Evolutionary conservation across 257 asterid genomes (phyloP), one percentile per base, ranked within the genome.

Genomic region (Capsicum rhomboideum): DNA sequence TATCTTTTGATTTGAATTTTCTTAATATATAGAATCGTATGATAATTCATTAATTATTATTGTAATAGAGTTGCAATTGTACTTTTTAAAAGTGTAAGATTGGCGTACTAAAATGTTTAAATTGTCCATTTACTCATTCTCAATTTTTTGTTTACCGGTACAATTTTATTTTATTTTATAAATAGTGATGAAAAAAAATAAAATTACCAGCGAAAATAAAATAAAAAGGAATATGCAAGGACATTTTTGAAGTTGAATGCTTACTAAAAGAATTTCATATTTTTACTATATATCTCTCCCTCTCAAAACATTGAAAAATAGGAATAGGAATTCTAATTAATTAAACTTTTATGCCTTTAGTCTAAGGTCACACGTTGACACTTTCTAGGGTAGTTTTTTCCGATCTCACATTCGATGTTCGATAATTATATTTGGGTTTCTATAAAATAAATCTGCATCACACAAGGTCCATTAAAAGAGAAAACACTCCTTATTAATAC

Each of bases 371-470:
- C n/a, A 34, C 21, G 17, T 17, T 67, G 77, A 31, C 37, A 1
- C 4, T 31, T 31, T 31, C 37, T 31, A n/a, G n/a, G n/a, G n/a
- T n/a, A n/a, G n/a, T 31, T 31, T 31, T 31, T 31, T 31, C 4
- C 37, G 37, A n/a, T n/a, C 37, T 1, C 37, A 2, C 37, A 31
- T 4, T 4, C 37, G 4, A 4, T 13, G 2, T 63, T 1, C 11
- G 37, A 0, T 56, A 9, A n/a, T 58, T 0, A 1, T 0, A 61
- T 0, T 26, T 11, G 10, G 10, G 1, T 1, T 26, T 0, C 0
- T 4, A 28, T 64, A 64, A 29, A 26, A 14, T 4, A 6, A 0
- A 64, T 64, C 29, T 0, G 0, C 18, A 10, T 28, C 18, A 13
- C 37, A 11, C 12, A 49, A 11, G 4, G 4, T 4, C 3, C 6